Evolutionary conservation across 2,329 filamentous ascomycete genomes (phyloP).

Genomic region (Acrodontium crateriforme): DNA sequence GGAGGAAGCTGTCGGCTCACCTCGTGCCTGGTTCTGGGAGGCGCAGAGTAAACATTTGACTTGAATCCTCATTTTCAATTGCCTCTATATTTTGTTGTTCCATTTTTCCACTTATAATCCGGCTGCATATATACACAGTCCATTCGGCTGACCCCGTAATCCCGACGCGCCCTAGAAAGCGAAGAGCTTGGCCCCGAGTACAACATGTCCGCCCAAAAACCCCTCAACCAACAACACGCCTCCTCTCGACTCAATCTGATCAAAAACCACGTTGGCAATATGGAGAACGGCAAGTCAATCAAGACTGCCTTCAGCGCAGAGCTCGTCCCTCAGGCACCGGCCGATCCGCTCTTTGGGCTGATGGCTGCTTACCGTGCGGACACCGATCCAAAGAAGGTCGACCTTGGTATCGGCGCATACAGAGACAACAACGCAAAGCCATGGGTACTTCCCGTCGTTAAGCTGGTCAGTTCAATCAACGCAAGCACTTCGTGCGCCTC

Average conservation of each 20-base stretch:
- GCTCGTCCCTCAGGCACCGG: slow-evolving; percentile 47
- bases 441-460: slow-evolving; percentile 91
- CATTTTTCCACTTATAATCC: too few relatives aligned
- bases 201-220: neutral
- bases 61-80: too few relatives aligned
- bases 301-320: slow-evolving; percentile 15
- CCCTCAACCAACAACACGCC: slow-evolving; percentile 5
- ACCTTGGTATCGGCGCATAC: slow-evolving; percentile 91
- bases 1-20: too few relatives aligned
- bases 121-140: too few relatives aligned
- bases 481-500: neutral
- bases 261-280: slow-evolving; percentile 12
- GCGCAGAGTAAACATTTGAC: too few relatives aligned
- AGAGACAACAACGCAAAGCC: slow-evolving; percentile 91
- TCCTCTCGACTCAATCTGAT: slow-evolving; percentile 15
- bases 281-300: slow-evolving; percentile 8
- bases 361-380: slow-evolving; percentile 81
- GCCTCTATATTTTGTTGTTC: too few relatives aligned
- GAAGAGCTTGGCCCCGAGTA: too few relatives aligned
- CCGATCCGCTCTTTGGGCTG: slow-evolving; percentile 88
- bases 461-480: slow-evolving; percentile 56
- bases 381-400: slow-evolving; percentile 64
- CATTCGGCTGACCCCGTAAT: too few relatives aligned
- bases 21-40: too few relatives aligned
- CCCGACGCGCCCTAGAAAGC: too few relatives aligned